Evolutionary conservation across 768 basidiomycete genomes (phyloP).

Genomic region (Lactarius deliciosus): DNA sequence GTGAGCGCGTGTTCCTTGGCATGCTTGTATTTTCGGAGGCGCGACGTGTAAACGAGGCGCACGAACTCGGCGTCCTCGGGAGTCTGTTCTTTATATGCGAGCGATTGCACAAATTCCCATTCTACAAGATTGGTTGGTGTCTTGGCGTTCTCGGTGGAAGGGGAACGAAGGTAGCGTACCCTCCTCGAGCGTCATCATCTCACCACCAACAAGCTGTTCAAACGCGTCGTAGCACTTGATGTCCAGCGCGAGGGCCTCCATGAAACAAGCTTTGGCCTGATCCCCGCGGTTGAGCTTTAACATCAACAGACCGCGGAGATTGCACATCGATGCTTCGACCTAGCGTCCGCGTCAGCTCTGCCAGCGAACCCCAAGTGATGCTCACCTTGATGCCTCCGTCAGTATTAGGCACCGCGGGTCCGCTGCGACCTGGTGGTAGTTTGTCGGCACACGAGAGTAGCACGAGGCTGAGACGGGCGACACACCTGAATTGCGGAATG

Average conservation of each 20-base stretch:
- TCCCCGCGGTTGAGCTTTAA: slow-evolving; percentile 89
- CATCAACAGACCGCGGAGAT: slow-evolving; percentile 90
- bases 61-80: slow-evolving; percentile 91
- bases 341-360: slow-evolving; percentile 34
- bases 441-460: slow-evolving; percentile 1
- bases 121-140: slow-evolving; percentile 49
- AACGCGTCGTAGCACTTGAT: slow-evolving; percentile 98
- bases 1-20: slow-evolving; percentile 77
- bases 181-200: slow-evolving; percentile 96
- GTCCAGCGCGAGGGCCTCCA: slow-evolving; percentile 92
- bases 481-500: slow-evolving; percentile 70
- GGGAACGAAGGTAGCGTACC: slow-evolving; percentile 48
- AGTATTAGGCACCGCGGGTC: slow-evolving; percentile 69
- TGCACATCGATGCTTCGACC: slow-evolving; percentile 98
- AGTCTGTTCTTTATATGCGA: slow-evolving; percentile 80
- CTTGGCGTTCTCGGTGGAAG: neutral
- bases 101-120: slow-evolving; percentile 91
- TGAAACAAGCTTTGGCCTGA: slow-evolving; percentile 90
- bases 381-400: slow-evolving; percentile 94
- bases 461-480: slow-evolving; percentile 21
- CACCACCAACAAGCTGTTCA: slow-evolving; percentile 82
- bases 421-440: slow-evolving; percentile 51
- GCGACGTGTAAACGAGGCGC: slow-evolving; percentile 86
- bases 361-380: neutral
- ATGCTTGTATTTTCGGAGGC: slow-evolving; percentile 89